Evolutionary conservation across 2,329 filamentous ascomycete species (phyloP), one percentile per base, ranked within the genome.

Genomic region (Botrytis sinoallii): DNA sequence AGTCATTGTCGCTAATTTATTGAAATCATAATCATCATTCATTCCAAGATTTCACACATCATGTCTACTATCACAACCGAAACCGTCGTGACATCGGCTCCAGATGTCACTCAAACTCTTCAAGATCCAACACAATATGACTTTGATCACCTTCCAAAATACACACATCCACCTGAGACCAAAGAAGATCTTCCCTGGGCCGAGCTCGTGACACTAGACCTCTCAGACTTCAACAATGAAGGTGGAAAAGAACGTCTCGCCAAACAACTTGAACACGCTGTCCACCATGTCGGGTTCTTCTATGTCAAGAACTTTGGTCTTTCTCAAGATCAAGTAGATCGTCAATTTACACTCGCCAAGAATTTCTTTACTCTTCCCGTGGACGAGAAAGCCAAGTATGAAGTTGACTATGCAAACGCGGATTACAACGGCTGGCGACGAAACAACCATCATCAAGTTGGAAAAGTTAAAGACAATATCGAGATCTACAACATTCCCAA

Each of bases 241-340:
- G 85, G 85, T 3, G 86, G 86, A 18, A 88, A 87, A 77, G 83
- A 87, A 76, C 79, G 82, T 69, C 80, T 88, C 1, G 86, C 86
- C 1, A 84, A 85, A 66, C 86, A 88, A 75, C 82, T 89, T 3
- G 83, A 85, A 29, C 84, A 88, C 75, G 87, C 87, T 5, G 85
- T 87, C 0, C 82, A 83, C 52, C 77, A 84, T 70, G 82, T 85
- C 76, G 87, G 88, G 0, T 88, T 91, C 82, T 91, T 91, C 82
- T 90, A 90, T 75, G 86, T 91, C 32, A 87, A 86, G 74, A 89
- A 90, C 81, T 90, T 88, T 75, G 88, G 88, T 46, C 83, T 91
- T n/a, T 82, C 81, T 0, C 88, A 90, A 79, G 88, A 89, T 65
- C 83, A 89, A 78, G 85, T 91, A 2, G 86, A 91, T 76, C 83